A percentile compares a stretch with the other conserved stretches of the same genome.
These are phyloP conservation scores for Phytopythium vexans DNA, from an alignment of 352 stramenopile species.

Conservation along the genomic window DNA sequence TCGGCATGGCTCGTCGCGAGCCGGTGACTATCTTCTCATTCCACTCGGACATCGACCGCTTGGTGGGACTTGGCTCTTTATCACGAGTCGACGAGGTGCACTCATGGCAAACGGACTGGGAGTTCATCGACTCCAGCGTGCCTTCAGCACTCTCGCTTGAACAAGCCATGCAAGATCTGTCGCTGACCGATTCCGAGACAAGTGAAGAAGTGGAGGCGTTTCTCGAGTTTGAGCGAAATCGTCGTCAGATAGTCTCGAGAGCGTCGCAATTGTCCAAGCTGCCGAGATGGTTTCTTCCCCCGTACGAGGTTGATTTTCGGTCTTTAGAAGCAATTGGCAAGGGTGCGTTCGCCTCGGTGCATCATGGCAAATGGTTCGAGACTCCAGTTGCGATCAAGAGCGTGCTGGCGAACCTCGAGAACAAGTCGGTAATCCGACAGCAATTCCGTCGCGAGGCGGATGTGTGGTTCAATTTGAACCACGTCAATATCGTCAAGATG, in stretches of 20 bases:
- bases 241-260: too few relatives aligned
- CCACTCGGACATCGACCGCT: too few relatives aligned
- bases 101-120: too few relatives aligned
- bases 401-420: slow-evolving; percentile 3
- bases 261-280: not conserved
- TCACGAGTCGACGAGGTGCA: too few relatives aligned
- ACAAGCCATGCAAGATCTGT: too few relatives aligned
- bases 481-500: slow-evolving; percentile 29
- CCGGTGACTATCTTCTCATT: too few relatives aligned
- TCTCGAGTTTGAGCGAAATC: not conserved
- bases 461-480: slow-evolving; percentile 28
- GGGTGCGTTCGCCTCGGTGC: slow-evolving; percentile 17
- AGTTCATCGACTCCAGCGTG: too few relatives aligned
- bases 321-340: slow-evolving; percentile 15
- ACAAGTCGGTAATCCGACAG: not conserved
- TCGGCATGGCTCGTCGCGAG: too few relatives aligned
- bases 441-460: slow-evolving; percentile 27
- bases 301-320: slow-evolving; percentile 26
- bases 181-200: too few relatives aligned
- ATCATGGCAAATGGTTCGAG: slow-evolving; percentile 24
- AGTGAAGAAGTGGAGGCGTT: too few relatives aligned
- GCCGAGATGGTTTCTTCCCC: slow-evolving; percentile 24
- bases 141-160: too few relatives aligned
- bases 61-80: too few relatives aligned
- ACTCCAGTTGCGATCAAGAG: slow-evolving; percentile 26